Evolutionary conservation across 352 stramenopile genomes (phyloP).

Genomic region (Phytopythium cucurbitacearum): DNA sequence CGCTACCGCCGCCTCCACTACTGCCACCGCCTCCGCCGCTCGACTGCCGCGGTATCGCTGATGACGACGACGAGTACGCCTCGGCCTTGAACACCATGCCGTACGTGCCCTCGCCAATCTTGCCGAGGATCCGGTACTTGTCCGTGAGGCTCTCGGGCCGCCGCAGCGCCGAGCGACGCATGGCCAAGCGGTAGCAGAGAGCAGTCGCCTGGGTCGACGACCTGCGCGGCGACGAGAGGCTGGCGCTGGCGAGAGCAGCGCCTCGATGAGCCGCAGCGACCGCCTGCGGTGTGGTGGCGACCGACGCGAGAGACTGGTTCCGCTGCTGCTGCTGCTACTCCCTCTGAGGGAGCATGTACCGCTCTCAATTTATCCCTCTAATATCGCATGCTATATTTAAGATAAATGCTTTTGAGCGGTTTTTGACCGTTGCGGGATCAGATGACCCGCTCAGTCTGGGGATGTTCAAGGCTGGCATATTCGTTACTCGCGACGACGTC

Average conservation of each 20-base stretch:
- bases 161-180: constrained; percentile 58
- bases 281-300: too few species aligned
- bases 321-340: too few species aligned
- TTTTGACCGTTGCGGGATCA: too few species aligned
- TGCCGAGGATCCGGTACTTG: constrained; percentile 82
- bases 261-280: neutral
- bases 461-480: too few species aligned
- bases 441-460: too few species aligned
- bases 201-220: neutral
- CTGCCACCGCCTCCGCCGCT: constrained; percentile 3
- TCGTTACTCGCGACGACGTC: constrained; percentile 15
- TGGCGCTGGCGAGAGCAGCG: neutral
- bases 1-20: constrained; percentile 5
- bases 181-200: constrained; percentile 6
- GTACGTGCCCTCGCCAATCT: constrained; percentile 89
- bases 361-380: too few species aligned
- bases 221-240: too few species aligned
- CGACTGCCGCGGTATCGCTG: constrained; percentile 28
- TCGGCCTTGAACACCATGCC: constrained; percentile 89
- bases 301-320: too few species aligned
- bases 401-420: too few species aligned
- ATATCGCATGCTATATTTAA: too few species aligned
- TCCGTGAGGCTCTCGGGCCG: constrained; percentile 71
- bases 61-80: constrained; percentile 33
- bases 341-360: too few species aligned